These are phyloP conservation scores for Thelephora aurantiotincta DNA, from an alignment of 768 basidiomycete genomes.

Conservation along the genomic window DNA sequence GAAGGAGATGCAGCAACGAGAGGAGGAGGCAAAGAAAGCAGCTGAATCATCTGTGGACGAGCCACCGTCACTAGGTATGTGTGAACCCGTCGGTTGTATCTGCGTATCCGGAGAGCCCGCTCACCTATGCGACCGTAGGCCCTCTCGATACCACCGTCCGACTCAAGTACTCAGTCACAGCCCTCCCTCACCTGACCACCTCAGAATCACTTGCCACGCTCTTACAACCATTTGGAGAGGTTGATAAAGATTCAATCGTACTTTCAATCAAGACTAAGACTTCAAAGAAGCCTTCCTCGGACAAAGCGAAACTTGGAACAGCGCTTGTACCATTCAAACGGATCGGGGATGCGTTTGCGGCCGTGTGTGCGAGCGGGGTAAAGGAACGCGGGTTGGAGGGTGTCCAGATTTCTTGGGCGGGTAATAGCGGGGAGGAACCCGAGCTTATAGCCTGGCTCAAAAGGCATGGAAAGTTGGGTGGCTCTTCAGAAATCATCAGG, in stretches of 20 bases:
- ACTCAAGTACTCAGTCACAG: conserved; percentile 49
- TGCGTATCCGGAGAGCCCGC: neutral
- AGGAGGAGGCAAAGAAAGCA: conserved; percentile 24
- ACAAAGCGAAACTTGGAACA: conserved; percentile 49
- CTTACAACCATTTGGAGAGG: conserved; percentile 45
- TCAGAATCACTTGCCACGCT: conserved; percentile 32
- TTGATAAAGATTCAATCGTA: conserved; percentile 52
- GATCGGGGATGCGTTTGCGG: conserved; percentile 64
- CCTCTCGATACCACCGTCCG: conserved; percentile 63
- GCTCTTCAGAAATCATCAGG: neutral
- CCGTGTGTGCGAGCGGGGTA: conserved; percentile 45
- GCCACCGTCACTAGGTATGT: conserved; percentile 40
- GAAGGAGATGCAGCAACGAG: conserved; percentile 30
- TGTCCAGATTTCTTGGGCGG: conserved; percentile 63
- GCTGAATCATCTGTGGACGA: conserved; percentile 24
- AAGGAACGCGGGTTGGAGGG: conserved; percentile 39
- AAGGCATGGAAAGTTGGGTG: conserved; percentile 51
- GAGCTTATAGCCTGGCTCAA: conserved; percentile 60
- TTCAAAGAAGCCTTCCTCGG: conserved; percentile 31
- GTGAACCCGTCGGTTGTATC: neutral
- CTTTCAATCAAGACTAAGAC: conserved; percentile 44
- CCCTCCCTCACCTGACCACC: conserved; percentile 43
- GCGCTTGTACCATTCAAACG: conserved; percentile 68
- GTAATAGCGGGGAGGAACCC: conserved; percentile 47
- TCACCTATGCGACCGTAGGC: conserved; percentile 21